Evolutionary conservation across 192 early-diverging fungal species (phyloP).

Genomic region (Coemansia sp.): DNA sequence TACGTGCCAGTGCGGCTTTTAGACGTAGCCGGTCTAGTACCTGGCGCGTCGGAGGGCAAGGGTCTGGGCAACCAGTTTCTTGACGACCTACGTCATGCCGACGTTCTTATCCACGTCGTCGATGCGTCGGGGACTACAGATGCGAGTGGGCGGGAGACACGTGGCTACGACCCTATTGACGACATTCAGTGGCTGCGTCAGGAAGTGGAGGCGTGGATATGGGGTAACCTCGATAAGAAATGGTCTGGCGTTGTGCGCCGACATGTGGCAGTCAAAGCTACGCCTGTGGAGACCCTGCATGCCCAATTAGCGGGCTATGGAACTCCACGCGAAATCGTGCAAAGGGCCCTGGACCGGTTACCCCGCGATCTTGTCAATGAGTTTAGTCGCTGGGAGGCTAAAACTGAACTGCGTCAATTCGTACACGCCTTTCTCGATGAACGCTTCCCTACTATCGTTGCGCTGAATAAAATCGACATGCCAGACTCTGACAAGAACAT

Average conservation of each 20-base stretch:
- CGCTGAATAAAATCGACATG: conserved; percentile 87
- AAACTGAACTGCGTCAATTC: conserved; percentile 45
- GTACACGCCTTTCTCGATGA: conserved; percentile 74
- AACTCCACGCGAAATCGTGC: conserved; percentile 27
- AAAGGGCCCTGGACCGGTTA: conserved; percentile 35
- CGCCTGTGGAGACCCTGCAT: conserved; percentile 48
- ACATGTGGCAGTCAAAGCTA: conserved; percentile 62
- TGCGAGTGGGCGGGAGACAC: conserved; percentile 72
- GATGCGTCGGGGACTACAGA: conserved; percentile 87
- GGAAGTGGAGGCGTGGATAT: conserved; percentile 80
- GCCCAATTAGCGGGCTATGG: conserved; percentile 57
- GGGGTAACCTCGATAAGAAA: conserved; percentile 68
- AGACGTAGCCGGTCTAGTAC: conserved; percentile 85
- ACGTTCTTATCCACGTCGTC: conserved; percentile 83
- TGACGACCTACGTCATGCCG: conserved; percentile 79
- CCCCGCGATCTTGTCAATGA: neutral
- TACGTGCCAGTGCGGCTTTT: conserved; percentile 73
- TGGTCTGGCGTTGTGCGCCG: conserved; percentile 72
- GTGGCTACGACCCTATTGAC: conserved; percentile 81
- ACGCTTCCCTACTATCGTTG: conserved; percentile 82
- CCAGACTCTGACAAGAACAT: conserved; percentile 85
- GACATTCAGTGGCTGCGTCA: conserved; percentile 81
- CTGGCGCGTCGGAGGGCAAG: conserved; percentile 75
- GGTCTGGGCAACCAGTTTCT: conserved; percentile 83
- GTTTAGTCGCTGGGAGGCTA: neutral